A percentile compares a stretch with the other conserved stretches of the same genome.
Conservation (phyloP, 768 basidiomycete species). For the Infundibulicybe gibba region DNA sequence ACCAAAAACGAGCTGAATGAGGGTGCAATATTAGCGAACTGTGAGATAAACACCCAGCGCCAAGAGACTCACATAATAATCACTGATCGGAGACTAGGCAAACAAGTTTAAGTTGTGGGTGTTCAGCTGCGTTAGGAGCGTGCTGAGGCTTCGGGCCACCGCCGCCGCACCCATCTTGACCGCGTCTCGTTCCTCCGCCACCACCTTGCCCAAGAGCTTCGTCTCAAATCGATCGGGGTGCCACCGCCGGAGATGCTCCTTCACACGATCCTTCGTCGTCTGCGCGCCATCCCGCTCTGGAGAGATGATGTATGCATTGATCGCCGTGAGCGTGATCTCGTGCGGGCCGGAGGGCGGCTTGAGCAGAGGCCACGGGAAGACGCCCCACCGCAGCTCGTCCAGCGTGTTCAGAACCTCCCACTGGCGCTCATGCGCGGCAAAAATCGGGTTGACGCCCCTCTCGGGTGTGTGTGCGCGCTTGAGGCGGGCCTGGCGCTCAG, state of each 20-base stretch:
- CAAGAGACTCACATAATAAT: no score
- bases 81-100: no score
- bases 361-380: conserved; percentile 75
- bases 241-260: conserved; percentile 73
- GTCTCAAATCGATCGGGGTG: conserved; percentile 83
- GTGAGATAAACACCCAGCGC: no score
- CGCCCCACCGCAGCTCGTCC: conserved; percentile 52
- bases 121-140: conserved; percentile 56
- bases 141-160: conserved; percentile 70
- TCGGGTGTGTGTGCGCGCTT: conserved; percentile 39
- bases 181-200: conserved; percentile 57
- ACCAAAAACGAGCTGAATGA: no score
- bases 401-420: conserved; percentile 48
- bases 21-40: no score
- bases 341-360: conserved; percentile 53
- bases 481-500: conserved; percentile 33
- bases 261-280: conserved; percentile 65
- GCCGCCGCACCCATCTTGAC: conserved; percentile 71
- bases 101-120: conserved; percentile 11
- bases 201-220: conserved; percentile 60
- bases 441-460: conserved; percentile 50
- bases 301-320: conserved; percentile 52
- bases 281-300: conserved; percentile 43
- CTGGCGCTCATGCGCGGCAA: conserved; percentile 58
- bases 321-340: conserved; percentile 52